phyloP scores from a whole-genome alignment of 345 rosid genomes.

The Aurinia saxatilis region DNA sequence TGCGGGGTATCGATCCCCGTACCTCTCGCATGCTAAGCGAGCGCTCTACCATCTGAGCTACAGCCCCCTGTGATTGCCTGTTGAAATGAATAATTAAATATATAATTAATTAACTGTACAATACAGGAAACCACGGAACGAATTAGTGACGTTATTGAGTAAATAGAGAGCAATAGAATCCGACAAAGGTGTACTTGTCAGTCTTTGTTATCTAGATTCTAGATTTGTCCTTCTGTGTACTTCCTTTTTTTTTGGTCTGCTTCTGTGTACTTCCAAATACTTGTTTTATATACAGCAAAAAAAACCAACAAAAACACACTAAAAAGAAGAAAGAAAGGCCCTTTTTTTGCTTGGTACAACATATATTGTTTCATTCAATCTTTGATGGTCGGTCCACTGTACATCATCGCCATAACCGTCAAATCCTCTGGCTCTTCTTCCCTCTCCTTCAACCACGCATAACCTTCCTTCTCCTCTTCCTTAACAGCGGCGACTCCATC shows the following conservation, averaged over 20 bases:
- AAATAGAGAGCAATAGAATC: neutral
- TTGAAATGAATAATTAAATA: too few species aligned
- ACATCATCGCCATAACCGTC: constrained; percentile 31
- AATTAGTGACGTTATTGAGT: too few species aligned
- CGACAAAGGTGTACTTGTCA: constrained; percentile 14
- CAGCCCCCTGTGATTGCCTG: too few species aligned
- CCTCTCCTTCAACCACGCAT: constrained; percentile 76
- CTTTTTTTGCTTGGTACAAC: neutral
- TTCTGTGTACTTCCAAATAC: constrained; percentile 4
- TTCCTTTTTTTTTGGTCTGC: too few species aligned
- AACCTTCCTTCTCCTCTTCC: too few species aligned
- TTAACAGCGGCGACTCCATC: constrained; percentile 40
- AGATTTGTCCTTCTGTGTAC: neutral
- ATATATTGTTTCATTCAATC: constrained; percentile 24
- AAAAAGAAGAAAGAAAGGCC: neutral
- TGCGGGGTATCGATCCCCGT: constrained; percentile 85
- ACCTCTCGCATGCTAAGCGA: constrained; percentile 93
- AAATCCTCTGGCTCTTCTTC: constrained; percentile 55
- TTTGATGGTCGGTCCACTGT: constrained; percentile 46
- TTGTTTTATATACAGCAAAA: constrained; percentile 14
- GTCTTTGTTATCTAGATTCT: neutral
- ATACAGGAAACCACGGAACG: too few species aligned
- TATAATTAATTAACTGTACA: too few species aligned
- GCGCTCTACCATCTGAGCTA: constrained; percentile 93
- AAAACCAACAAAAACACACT: neutral